Conservation (phyloP, 176 grass and related monocot genomes). For the Lolium perenne region DNA sequence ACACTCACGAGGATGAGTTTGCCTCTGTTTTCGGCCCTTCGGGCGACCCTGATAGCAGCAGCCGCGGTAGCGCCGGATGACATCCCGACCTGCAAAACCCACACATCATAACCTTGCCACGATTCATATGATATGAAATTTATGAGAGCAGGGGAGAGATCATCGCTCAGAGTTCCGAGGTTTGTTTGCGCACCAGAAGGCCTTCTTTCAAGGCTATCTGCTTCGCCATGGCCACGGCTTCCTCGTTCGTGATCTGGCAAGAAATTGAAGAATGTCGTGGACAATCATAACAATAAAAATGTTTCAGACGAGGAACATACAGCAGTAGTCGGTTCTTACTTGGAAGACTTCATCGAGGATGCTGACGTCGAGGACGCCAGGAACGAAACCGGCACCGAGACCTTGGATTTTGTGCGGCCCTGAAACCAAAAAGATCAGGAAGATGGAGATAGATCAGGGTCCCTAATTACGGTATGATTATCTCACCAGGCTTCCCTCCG, state of each 20-base stretch:
- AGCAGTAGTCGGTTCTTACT: not conserved
- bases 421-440: not conserved
- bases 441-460: not conserved
- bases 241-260: constrained; percentile 55
- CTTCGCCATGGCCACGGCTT: constrained; percentile 59
- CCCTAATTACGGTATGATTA: not conserved
- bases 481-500: constrained; percentile 69
- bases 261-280: not conserved
- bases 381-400: constrained; percentile 71
- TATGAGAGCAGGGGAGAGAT: not conserved
- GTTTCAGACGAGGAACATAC: not conserved
- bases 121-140: not conserved
- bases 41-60: constrained; percentile 56
- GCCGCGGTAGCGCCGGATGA: constrained; percentile 68
- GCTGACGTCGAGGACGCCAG: constrained; percentile 57
- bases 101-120: not conserved
- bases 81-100: constrained; percentile 65
- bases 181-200: constrained; percentile 51
- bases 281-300: not conserved
- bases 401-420: constrained; percentile 88
- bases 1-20: constrained; percentile 78
- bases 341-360: constrained; percentile 70
- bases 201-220: constrained; percentile 65
- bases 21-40: constrained; percentile 60
- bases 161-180: not conserved